Percentiles rank a stretch among this genome's conserved stretches.
Evolutionary conservation across 257 asterid genomes (phyloP).

Genomic region (Agastache rugosa): DNA sequence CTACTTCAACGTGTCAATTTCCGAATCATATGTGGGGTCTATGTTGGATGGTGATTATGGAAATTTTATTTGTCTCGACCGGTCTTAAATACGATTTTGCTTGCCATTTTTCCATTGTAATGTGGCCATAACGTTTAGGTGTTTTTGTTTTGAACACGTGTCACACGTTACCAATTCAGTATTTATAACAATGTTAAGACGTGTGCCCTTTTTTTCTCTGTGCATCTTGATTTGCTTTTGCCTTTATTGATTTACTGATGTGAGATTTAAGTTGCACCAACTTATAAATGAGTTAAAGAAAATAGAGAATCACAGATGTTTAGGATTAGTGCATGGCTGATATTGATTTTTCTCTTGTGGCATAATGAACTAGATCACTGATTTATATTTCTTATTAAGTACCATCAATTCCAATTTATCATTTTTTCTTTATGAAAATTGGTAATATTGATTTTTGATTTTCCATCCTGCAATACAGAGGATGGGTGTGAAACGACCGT

Average conservation of each 20-base stretch:
- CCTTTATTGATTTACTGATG: slow-evolving; percentile 16
- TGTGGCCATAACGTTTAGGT: slow-evolving; percentile 4
- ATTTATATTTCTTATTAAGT: background rate
- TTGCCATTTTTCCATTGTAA: background rate
- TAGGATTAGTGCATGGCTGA: background rate
- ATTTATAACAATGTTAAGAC: background rate
- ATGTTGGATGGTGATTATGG: slow-evolving; percentile 4
- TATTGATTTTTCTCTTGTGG: slow-evolving; percentile 8
- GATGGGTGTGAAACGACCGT: slow-evolving; percentile 77
- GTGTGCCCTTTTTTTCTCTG: background rate
- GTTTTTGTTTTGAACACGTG: slow-evolving; percentile 17
- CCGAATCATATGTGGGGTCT: background rate
- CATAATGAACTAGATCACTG: background rate
- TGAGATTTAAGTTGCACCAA: background rate
- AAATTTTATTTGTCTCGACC: background rate
- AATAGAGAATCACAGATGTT: slow-evolving; percentile 1
- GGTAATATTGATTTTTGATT: background rate
- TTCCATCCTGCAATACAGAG: slow-evolving; percentile 37
- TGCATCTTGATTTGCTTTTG: background rate
- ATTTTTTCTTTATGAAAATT: background rate
- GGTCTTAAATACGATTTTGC: background rate
- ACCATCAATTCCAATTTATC: background rate
- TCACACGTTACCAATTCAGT: background rate
- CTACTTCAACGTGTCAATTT: slow-evolving; percentile 1
- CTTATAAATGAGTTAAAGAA: slow-evolving; percentile 17